Evolutionary conservation across 768 basidiomycete genomes (phyloP), one percentile per base, ranked within the genome.

Genomic region (Pleurotus giganteus): DNA sequence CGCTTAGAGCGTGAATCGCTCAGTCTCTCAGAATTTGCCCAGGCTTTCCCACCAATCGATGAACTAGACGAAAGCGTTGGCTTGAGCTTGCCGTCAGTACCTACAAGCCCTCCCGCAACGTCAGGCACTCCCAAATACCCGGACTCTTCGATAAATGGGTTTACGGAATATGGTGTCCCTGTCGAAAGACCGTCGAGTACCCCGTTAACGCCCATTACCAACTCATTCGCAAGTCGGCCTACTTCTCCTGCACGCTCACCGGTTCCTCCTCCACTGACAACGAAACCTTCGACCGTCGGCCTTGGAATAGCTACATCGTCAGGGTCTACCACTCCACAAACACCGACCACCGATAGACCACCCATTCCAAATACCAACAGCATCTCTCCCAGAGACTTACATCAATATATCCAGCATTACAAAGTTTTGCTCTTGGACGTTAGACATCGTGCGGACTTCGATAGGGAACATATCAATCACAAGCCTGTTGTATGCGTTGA

Each of bases 381-480:
- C 2, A 79, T 85, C 24, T 75, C 73, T 50, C 84, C 91, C 4
- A 77, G 76, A 55, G 79, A 82, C 8, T 70, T 94, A 28, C 69
- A 75, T 39, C 71, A 76, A 1, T 92, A 88, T 63, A 68, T 88
- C 55, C 70, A 66, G 27, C 23, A 31, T 7, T 71, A 74, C 57
- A 81, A 82, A 49, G 81, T 92, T 2, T 76, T 98, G 1, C 61
- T 97, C 12, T 77, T 98, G 17, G 95, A 97, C 66, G 83, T 94
- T 17, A 80, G 95, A n/a, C 77, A 82, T 15, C 79, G 91, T 27
- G 84, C 80, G 8, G 88, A 89, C 45, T 95, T 89, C 62, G 84
- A 92, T 58, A 70, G 63, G 15, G 91, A 86, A 52, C 85, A 88
- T 57, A 88, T 97, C 55, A 81, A 76, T 53, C 78, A 74, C 2